These are phyloP conservation scores for Podospora conica DNA, from an alignment of 495 filamentous ascomycete species.

Conservation along the genomic window DNA sequence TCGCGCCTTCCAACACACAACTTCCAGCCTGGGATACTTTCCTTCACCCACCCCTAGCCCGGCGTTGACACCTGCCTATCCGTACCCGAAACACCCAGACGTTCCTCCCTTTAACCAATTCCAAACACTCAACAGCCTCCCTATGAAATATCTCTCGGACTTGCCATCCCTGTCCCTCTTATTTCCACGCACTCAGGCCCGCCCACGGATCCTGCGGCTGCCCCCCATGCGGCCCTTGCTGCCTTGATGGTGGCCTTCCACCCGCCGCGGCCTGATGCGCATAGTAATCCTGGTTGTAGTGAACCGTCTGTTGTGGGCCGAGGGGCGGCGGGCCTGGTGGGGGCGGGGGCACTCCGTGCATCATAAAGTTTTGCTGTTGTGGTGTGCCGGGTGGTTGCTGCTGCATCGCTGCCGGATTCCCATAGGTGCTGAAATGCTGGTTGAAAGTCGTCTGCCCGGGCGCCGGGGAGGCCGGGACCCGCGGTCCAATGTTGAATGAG, in stretches of 20 bases:
- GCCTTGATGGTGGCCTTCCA: constrained; percentile 16
- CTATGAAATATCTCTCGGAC: not conserved
- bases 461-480: constrained; percentile 48
- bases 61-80: not conserved
- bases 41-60: too few relatives aligned
- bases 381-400: constrained; percentile 17
- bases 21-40: not conserved
- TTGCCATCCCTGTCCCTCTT: constrained; percentile 9
- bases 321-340: constrained; percentile 75
- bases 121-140: not conserved
- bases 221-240: constrained; percentile 33
- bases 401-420: constrained; percentile 36
- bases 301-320: constrained; percentile 61
- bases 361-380: constrained; percentile 48
- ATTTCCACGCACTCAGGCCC: constrained; percentile 83
- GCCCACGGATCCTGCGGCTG: constrained; percentile 70
- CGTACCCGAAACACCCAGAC: not conserved
- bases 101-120: not conserved
- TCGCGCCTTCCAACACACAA: not conserved
- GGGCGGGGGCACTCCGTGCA: constrained; percentile 83
- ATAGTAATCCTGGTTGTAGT: constrained; percentile 39
- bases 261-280: constrained; percentile 13
- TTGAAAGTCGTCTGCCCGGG: constrained; percentile 45
- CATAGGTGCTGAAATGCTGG: constrained; percentile 39
- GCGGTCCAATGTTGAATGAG: constrained; percentile 39